Conservation (phyloP, 2,329 filamentous ascomycete species). For the Emmonsiellopsis sp. region DNA sequence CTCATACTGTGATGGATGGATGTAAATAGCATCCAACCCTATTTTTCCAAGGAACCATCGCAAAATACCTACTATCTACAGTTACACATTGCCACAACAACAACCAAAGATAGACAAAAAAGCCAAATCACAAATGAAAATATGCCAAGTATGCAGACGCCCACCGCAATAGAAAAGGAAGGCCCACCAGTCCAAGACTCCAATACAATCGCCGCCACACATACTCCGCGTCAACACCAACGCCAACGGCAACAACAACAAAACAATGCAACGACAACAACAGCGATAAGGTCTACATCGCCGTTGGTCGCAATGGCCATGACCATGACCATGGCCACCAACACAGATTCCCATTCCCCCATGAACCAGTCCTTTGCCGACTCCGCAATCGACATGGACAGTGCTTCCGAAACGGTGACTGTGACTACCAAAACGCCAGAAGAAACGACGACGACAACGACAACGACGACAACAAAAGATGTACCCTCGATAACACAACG, state of each 20-base stretch:
- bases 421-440: slow-evolving; percentile 11
- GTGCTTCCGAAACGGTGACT: neutral
- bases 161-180: neutral
- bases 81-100: neutral
- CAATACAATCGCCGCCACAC: neutral
- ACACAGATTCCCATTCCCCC: neutral
- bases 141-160: neutral
- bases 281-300: neutral
- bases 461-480: slow-evolving; percentile 8
- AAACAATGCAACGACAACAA: neutral
- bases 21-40: too few species aligned
- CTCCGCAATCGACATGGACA: slow-evolving; percentile 19
- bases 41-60: too few species aligned
- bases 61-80: too few species aligned
- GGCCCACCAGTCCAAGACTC: neutral
- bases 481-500: slow-evolving; percentile 19
- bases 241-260: neutral
- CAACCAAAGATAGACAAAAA: neutral
- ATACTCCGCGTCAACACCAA: neutral
- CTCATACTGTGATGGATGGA: too few species aligned
- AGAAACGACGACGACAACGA: slow-evolving; percentile 16
- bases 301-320: neutral
- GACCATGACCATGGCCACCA: neutral
- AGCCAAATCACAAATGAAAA: neutral
- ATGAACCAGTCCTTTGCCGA: slow-evolving; percentile 17